Evolutionary conservation across 768 basidiomycete species (phyloP).

Genomic region (Tricholoma terreum): DNA sequence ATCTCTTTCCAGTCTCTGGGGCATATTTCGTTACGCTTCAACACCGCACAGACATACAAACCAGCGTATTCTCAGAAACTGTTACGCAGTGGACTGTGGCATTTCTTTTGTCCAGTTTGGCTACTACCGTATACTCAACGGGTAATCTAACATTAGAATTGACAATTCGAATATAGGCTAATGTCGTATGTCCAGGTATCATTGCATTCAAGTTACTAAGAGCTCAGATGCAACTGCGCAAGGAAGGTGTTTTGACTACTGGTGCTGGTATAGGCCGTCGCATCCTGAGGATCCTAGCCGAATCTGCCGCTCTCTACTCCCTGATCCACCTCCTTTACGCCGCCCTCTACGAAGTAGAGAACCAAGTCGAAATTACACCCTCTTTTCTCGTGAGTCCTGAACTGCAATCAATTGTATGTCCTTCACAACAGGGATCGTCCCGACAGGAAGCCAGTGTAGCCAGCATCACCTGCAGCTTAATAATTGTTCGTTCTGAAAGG

Average conservation of each 20-base stretch:
- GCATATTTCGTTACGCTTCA: not conserved
- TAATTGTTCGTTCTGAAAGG: not conserved
- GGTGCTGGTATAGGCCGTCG: not conserved
- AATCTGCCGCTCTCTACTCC: not conserved
- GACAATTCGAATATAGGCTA: not conserved
- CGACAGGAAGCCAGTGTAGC: not conserved
- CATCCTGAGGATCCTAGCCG: not conserved
- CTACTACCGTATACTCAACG: not conserved
- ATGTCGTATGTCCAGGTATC: not conserved
- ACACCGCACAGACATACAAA: not conserved
- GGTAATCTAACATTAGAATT: not conserved
- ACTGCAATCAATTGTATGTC: not conserved
- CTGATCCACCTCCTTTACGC: not conserved
- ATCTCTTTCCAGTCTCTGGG: not conserved
- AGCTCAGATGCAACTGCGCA: not conserved
- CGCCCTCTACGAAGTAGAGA: not conserved
- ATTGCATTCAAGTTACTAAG: not conserved
- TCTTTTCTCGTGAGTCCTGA: not conserved
- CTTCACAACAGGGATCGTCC: too few relatives aligned
- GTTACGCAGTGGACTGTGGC: not conserved
- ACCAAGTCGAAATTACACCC: not conserved
- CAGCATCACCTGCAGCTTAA: not conserved
- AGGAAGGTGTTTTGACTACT: not conserved
- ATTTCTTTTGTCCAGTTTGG: not conserved
- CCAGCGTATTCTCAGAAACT: not conserved